A percentile compares a stretch with the other conserved stretches of the same genome.
Evolutionary conservation across 2,329 filamentous ascomycete genomes (phyloP).

Genomic region (Lachnellula occidentalis): DNA sequence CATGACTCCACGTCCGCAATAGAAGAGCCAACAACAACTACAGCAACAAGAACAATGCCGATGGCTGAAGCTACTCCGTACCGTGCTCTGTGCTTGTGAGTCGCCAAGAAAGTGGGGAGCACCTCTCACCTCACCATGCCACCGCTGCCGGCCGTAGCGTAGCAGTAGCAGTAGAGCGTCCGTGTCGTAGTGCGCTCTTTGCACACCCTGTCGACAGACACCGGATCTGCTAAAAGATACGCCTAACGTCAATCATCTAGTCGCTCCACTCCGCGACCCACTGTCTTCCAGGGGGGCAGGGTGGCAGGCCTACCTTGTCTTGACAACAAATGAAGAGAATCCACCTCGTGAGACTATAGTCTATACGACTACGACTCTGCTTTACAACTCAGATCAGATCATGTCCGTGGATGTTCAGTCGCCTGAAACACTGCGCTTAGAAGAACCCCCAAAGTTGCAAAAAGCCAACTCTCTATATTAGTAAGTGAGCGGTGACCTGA

Average conservation of each 20-base stretch:
- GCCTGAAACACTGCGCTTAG: constrained; percentile 1
- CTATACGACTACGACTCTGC: not conserved
- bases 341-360: not conserved
- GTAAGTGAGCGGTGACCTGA: not conserved
- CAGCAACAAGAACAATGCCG: not conserved
- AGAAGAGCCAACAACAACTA: not conserved
- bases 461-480: not conserved
- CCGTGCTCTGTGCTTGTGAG: not conserved
- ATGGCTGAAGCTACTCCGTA: not conserved
- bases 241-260: constrained; percentile 8
- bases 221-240: not conserved
- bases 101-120: not conserved
- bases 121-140: not conserved
- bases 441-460: not conserved
- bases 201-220: constrained; percentile 2
- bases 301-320: not conserved
- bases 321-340: not conserved
- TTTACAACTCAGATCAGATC: not conserved
- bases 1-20: too few relatives aligned
- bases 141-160: not conserved
- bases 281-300: not conserved
- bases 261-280: not conserved
- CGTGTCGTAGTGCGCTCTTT: constrained; percentile 1
- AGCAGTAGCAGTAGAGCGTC: not conserved
- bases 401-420: not conserved